Evolutionary conservation across 2,329 filamentous ascomycete species (phyloP).

Genomic region (Emmonsiellopsis sp.): DNA sequence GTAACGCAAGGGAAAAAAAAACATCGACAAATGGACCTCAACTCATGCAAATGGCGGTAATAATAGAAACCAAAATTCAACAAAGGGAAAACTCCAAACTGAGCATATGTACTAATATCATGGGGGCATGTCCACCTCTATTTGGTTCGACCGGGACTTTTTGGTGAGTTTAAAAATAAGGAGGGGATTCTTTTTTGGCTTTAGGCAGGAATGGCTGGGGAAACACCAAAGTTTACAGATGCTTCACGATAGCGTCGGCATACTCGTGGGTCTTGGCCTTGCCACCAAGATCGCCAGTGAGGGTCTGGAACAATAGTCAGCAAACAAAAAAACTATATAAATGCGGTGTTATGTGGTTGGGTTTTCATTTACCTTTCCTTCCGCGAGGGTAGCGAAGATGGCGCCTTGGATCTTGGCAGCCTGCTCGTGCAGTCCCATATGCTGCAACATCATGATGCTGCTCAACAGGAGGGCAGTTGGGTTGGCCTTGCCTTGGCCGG

Average conservation of each 20-base stretch:
- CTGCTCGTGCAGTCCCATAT: conserved; percentile 85
- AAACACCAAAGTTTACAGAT: conserved; percentile 32
- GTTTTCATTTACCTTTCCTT: conserved; percentile 64
- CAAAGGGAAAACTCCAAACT: not conserved
- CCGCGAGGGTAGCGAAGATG: conserved; percentile 86
- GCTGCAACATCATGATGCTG: conserved; percentile 99
- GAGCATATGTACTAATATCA: not conserved
- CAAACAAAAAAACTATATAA: not conserved
- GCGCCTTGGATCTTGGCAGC: conserved; percentile 85
- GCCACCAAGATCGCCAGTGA: conserved; percentile 93
- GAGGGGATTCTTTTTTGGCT: not conserved
- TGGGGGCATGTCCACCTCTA: conserved; percentile 1
- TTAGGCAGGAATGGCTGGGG: conserved; percentile 17
- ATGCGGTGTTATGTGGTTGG: not conserved
- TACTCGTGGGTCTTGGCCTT: conserved; percentile 95
- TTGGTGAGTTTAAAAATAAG: conserved; percentile 16
- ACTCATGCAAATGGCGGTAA: not conserved
- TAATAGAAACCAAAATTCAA: not conserved
- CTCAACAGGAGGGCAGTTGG: conserved; percentile 89
- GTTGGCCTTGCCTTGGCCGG: conserved; percentile 92
- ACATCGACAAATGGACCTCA: not conserved
- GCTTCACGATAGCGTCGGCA: conserved; percentile 77
- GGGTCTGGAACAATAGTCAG: conserved; percentile 36
- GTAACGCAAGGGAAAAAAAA: not conserved
- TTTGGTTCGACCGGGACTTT: not conserved